Base-by-base conservation (phyloP, 2,329 filamentous ascomycete genomes). In the Fonsecaea pugnacius region DNA sequence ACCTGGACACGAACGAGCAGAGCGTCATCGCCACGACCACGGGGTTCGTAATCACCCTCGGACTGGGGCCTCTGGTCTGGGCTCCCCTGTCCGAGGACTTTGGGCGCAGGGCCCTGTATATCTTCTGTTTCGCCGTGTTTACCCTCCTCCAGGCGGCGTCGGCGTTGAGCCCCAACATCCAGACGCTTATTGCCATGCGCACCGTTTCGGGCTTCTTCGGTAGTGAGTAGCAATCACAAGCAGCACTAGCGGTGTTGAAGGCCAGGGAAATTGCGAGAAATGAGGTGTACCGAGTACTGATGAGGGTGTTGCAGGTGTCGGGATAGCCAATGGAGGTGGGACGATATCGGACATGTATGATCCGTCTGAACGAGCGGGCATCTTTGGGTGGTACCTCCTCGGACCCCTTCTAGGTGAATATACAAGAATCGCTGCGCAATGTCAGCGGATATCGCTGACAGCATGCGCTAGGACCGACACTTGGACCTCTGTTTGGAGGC, bases 81-180 rank as follows among this genome's bases (percentile, higher is more conserved):
- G 90, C 89, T 1, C 90, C 90, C 0, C 78, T 92, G 3, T 90
- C 87, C 1, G 91, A 94, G 77, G 79, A 90, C 40, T 85, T 83
- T 70, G 91, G 91, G 36, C 84, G 91, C 35, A 81, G 85, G 36
- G 73, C 89, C 43, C 90, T 92, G 73, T 87, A 87, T 60, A 76
- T 91, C 69, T 88, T 89, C 75, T 87, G 85, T 55, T 82, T 90
- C 63, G 85, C 83, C 6, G 82, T 86, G 52, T 89, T 87, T 10
- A 85, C 85, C 3, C 83, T 82, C 8, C 70, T 83, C 12, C 80
- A 83, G 58, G 79, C 83, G 30, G 81, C 80, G 0, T 75, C 78
- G 6, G 82, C 80, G 0, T 70, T 83, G 51, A 75, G 76, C 12
- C 82, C 81, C 1, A 83, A 83, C 62, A 78, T 83, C 18, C 75